A percentile compares a stretch with the other conserved stretches of the same genome.
Evolutionary conservation across 2,329 filamentous ascomycete genomes (phyloP).

Genomic region (Knoxdaviesia proteae): DNA sequence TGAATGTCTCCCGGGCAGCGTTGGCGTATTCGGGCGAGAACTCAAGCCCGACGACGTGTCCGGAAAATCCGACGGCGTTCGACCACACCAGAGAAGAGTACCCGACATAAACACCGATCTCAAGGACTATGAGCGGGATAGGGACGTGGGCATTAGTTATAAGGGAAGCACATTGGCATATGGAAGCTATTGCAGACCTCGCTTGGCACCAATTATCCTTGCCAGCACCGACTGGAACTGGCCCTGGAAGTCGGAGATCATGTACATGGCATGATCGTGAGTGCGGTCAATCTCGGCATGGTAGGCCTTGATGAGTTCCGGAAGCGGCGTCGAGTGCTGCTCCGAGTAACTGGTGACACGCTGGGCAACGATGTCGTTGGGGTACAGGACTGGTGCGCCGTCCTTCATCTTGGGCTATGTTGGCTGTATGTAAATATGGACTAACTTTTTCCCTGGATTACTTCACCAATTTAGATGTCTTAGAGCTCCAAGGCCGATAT

Average conservation of each 20-base stretch:
- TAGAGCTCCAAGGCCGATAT: too few relatives aligned
- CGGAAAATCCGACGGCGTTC: conserved; percentile 20
- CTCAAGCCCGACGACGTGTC: conserved; percentile 24
- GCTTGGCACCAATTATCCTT: conserved; percentile 18
- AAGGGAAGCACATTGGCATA: neutral
- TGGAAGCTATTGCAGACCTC: conserved; percentile 7
- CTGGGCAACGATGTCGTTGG: conserved; percentile 17
- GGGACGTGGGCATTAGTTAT: neutral
- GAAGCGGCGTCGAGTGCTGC: conserved; percentile 19
- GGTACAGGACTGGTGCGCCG: conserved; percentile 18
- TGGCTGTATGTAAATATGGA: neutral
- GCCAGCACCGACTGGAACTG: conserved; percentile 20
- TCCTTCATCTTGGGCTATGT: conserved; percentile 15
- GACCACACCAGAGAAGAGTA: conserved; percentile 28
- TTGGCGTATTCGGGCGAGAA: conserved; percentile 21
- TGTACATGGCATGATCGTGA: conserved; percentile 13
- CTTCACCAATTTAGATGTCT: too few relatives aligned
- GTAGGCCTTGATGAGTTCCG: conserved; percentile 19
- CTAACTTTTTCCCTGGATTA: neutral
- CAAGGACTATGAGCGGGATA: conserved; percentile 15
- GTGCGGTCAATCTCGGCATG: conserved; percentile 13
- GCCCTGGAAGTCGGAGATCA: conserved; percentile 21
- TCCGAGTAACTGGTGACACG: conserved; percentile 22
- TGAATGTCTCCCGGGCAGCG: conserved; percentile 17
- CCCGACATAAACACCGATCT: conserved; percentile 26